Evolutionary conservation across 495 filamentous ascomycete species (phyloP).

Genomic region (Recurvomyces mirabilis): DNA sequence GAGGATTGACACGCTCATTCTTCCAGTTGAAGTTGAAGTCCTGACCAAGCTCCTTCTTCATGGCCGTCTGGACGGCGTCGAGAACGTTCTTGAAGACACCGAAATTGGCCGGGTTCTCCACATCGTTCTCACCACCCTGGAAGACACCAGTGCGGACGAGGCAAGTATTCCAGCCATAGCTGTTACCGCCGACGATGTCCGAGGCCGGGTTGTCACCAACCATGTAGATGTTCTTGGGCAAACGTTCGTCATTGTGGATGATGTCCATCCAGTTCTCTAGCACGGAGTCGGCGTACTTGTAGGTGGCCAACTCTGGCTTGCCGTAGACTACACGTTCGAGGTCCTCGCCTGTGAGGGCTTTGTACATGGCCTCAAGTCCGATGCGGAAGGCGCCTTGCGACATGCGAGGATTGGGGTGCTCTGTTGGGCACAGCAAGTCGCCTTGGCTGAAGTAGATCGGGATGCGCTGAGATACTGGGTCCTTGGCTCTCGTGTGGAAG

Average conservation of each 20-base stretch:
- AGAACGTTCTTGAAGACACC: constrained; percentile 29
- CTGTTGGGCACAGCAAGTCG: constrained; percentile 65
- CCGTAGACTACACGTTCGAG: constrained; percentile 77
- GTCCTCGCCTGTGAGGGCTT: constrained; percentile 58
- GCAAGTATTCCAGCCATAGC: constrained; percentile 74
- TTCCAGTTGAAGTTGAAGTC: constrained; percentile 28
- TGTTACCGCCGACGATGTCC: constrained; percentile 69
- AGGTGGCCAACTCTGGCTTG: constrained; percentile 68
- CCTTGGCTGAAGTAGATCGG: constrained; percentile 70
- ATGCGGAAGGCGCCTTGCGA: constrained; percentile 69
- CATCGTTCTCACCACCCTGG: constrained; percentile 37
- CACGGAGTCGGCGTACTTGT: constrained; percentile 72
- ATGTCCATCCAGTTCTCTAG: constrained; percentile 64
- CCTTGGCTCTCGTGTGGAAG: constrained; percentile 53
- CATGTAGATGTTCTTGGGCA: constrained; percentile 72
- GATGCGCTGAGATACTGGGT: constrained; percentile 55
- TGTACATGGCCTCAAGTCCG: constrained; percentile 68
- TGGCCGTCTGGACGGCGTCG: constrained; percentile 26
- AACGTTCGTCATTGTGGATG: constrained; percentile 57
- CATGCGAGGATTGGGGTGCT: constrained; percentile 62
- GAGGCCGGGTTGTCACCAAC: constrained; percentile 70
- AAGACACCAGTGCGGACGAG: constrained; percentile 53
- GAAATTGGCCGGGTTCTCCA: constrained; percentile 28
- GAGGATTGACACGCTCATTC: constrained; percentile 46
- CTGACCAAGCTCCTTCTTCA: constrained; percentile 26